These are phyloP conservation scores for Cotoneaster glaucophyllus DNA, from an alignment of 306 rosid genomes.

Conservation along the genomic window DNA sequence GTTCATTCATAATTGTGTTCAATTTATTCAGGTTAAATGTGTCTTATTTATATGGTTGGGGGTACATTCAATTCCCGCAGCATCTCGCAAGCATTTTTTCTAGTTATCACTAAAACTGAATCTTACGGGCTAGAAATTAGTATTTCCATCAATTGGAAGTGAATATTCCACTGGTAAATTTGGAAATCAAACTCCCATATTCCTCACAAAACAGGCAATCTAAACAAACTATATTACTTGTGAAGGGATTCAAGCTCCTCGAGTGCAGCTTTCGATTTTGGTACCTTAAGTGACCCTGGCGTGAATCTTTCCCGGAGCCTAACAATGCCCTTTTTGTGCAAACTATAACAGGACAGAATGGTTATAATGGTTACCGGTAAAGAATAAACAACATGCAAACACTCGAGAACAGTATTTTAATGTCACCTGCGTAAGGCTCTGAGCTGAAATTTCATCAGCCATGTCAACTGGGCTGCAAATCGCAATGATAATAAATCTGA, in stretches of 20 bases:
- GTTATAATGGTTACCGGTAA: constrained; percentile 3
- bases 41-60: too few species aligned
- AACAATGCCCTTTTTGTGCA: constrained; percentile 64
- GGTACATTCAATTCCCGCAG: too few species aligned
- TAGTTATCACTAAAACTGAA: not conserved
- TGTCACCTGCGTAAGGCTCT: constrained; percentile 82
- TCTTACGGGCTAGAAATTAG: not conserved
- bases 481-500: constrained; percentile 9
- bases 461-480: constrained; percentile 81
- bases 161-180: not conserved
- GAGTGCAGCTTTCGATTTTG: constrained; percentile 59
- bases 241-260: constrained; percentile 89
- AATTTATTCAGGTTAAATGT: too few species aligned
- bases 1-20: too few species aligned
- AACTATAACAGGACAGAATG: constrained; percentile 42
- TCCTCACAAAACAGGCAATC: not conserved
- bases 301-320: constrained; percentile 75
- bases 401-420: constrained; percentile 7
- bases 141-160: not conserved
- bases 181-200: not conserved
- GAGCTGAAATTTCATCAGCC: constrained; percentile 74
- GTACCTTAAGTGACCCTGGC: constrained; percentile 76
- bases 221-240: constrained; percentile 38
- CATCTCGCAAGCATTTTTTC: too few species aligned
- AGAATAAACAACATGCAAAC: constrained; percentile 11